phyloP scores from a whole-genome alignment of 768 basidiomycete species.

The Termitomyces sp. region DNA sequence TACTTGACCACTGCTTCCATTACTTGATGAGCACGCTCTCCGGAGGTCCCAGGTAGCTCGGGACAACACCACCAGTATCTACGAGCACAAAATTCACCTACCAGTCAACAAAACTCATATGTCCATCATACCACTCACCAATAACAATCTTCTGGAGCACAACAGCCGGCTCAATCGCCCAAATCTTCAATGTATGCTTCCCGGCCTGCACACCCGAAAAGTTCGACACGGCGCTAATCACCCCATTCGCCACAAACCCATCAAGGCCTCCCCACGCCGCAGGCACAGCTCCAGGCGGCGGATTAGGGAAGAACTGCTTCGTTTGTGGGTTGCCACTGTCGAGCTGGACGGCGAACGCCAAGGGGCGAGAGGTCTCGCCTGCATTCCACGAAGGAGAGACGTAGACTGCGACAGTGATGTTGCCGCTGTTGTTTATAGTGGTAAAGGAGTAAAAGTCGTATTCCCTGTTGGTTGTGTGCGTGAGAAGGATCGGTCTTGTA shows the following conservation, averaged over 20 bases:
- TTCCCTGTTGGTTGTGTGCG: slow-evolving; percentile 29
- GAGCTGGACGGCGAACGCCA: slow-evolving; percentile 45
- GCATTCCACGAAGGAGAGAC: slow-evolving; percentile 52
- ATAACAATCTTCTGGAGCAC: slow-evolving; percentile 60
- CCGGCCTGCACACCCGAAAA: slow-evolving; percentile 40
- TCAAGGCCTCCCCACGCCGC: slow-evolving; percentile 39
- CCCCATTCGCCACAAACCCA: slow-evolving; percentile 50
- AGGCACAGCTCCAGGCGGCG: slow-evolving; percentile 40
- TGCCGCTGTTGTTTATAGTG: slow-evolving; percentile 32
- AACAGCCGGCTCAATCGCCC: slow-evolving; percentile 54
- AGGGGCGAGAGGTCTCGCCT: slow-evolving; percentile 40
- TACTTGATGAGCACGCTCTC: slow-evolving; percentile 36
- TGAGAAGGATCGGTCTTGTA: not conserved
- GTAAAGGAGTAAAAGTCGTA: slow-evolving; percentile 66
- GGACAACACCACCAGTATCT: slow-evolving; percentile 52
- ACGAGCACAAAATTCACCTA: slow-evolving; percentile 2
- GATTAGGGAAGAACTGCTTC: slow-evolving; percentile 39
- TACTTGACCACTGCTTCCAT: not conserved
- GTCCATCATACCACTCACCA: slow-evolving; percentile 24
- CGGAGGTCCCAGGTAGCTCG: slow-evolving; percentile 60
- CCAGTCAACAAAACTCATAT: not conserved
- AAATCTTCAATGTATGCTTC: slow-evolving; percentile 52
- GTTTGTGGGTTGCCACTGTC: slow-evolving; percentile 37
- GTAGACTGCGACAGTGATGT: slow-evolving; percentile 40
- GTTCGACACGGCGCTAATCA: slow-evolving; percentile 33